Base-by-base conservation (phyloP, 805 yeast genomes). In the Ogataea minuta region DNA sequence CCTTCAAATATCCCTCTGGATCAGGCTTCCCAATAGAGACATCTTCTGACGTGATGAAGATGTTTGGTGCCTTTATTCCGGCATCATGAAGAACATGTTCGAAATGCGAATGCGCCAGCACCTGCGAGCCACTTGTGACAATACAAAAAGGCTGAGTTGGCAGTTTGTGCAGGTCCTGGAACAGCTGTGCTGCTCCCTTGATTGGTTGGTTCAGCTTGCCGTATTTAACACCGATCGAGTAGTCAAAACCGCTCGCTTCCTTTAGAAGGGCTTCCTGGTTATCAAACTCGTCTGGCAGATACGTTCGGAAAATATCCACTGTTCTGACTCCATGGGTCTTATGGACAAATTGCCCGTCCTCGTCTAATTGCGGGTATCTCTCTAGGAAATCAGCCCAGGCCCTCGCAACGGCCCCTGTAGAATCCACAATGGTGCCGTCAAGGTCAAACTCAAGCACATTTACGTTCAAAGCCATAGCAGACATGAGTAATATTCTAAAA, bases 321-420 rank as follows among this genome's bases (percentile, higher is more conserved):
- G 95, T 85, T 64, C 95, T 76, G 60, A 86, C 80, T 28, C 95
- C 95, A 64, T 87, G 95, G 24, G 84, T 75, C 38, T 81, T 76
- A 62, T 79, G 75, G 59, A 84, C 77, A 40, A 85, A 82, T 53
- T 81, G 79, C 10, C 53, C 53, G 28, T 50, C 50, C 17, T 40
- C 47, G 34, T 50, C 49, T 28, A 52, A 25, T 48, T 77, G 80
- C 12, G 85, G 77, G 62, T 80, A 77, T 41, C 82, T 80, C 57
- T 74, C 76, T 45, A 87, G 78, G 57, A 84, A 74, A 44, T 78
- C 81, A 54, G 75, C 76, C 95, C 95, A 87, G 68, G 85, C 79
- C 55, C 79, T 83, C 56, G 84, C 87, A 46, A 86, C 85, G 43
- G 93, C 87, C 39, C 78, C 79, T 44, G 90, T 86, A 28, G 95